Evolutionary conservation across 768 basidiomycete species (phyloP), one percentile per base, ranked within the genome.

Genomic region (Phlebiopsis flavidoalba): DNA sequence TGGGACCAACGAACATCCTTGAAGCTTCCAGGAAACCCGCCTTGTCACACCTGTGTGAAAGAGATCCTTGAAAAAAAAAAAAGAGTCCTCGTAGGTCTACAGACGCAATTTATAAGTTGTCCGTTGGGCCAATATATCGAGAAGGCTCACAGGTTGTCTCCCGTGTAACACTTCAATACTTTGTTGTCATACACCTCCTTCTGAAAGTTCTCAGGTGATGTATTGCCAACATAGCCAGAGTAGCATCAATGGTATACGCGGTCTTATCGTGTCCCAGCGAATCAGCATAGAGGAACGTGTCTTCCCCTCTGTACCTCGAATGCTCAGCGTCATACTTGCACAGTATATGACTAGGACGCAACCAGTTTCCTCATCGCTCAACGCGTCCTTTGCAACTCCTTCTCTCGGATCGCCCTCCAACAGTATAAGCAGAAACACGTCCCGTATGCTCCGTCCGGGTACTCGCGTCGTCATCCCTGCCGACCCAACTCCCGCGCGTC

Each of bases 261-360:
- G 54, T 37, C 36, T 35, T 45, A 2, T 31, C 58, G 40, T 59
- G 58, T 26, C 58, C n/a, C 58, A 14, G 50, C 58, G 24, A 53
- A 53, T 40, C n/a, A 59, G 31, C 58, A 59, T 52, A 33, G n/a
- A 59, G 24, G 51, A 59, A 59, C 11, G 58, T 59, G 40, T 59
- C n/a, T 53, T n/a, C 58, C 58, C 10, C 24, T 19, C 48, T 49
- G 12, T 17, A 19, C n/a, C n/a, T n/a, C n/a, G n/a, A 49, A 21
- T 17, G 3, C 3, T 5, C 48, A 49, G 48, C 24, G 19, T 49
- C 48, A 19, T 3, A 19, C 3, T 10, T 49, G n/a, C 10, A 5
- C 10, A 11, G n/a, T 49, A 12, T 3, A 19, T 10, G 21, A 3
- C 48, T 6, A 15, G n/a, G 11, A 49, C 48, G 19, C 19, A n/a